Percentiles rank a stretch among this genome's conserved stretches.
Evolutionary conservation across 2,329 filamentous ascomycete species (phyloP).

Genomic region (Verticillium isaacii): DNA sequence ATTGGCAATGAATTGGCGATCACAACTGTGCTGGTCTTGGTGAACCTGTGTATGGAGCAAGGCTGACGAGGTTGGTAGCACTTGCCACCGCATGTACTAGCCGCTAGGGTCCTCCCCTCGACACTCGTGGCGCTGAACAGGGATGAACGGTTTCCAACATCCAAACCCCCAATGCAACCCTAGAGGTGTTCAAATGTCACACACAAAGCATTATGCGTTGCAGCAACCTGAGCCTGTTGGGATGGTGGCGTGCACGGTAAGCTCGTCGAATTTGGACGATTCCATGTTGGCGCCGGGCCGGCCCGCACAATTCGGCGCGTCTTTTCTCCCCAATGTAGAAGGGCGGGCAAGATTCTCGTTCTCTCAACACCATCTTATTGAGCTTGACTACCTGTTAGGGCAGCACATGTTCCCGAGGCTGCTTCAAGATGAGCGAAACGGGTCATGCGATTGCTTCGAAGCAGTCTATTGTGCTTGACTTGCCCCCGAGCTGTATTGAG

Average conservation of each 20-base stretch:
- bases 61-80: neutral
- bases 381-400: neutral
- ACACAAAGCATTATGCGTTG: neutral
- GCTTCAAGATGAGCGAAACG: neutral
- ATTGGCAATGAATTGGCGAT: no score
- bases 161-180: neutral
- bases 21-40: neutral
- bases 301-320: neutral
- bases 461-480: conserved; percentile 50
- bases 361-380: neutral
- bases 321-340: neutral
- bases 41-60: neutral
- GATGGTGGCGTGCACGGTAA: neutral
- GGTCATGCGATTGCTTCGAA: conserved; percentile 31
- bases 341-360: neutral
- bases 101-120: neutral
- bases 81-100: neutral
- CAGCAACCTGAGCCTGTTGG: neutral
- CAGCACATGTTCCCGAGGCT: neutral
- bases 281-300: neutral
- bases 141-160: neutral
- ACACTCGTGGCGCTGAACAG: neutral
- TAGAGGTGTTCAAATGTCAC: neutral
- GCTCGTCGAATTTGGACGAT: neutral
- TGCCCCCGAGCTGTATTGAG: conserved; percentile 74